phyloP scores from a whole-genome alignment of 768 basidiomycete species.

The Amanita muscaria region DNA sequence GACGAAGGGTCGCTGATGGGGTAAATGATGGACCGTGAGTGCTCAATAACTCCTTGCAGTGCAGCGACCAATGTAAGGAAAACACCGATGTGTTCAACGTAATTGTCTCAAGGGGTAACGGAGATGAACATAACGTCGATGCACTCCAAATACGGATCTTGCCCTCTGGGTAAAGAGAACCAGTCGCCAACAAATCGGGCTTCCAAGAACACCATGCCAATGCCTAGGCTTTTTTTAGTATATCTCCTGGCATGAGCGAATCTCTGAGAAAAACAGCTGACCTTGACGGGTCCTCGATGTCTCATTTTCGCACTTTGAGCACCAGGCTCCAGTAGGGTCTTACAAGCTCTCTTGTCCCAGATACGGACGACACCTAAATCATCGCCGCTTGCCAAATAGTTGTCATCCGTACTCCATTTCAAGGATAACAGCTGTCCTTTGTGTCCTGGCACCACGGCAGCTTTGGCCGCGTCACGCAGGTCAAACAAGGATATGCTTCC shows the following conservation, averaged over 20 bases:
- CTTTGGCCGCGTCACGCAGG: slow-evolving; percentile 15
- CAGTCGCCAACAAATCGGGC: slow-evolving; percentile 63
- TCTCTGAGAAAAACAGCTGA: slow-evolving; percentile 9
- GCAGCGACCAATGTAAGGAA: slow-evolving; percentile 74
- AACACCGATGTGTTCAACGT: slow-evolving; percentile 66
- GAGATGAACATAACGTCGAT: slow-evolving; percentile 22
- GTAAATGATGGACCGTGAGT: slow-evolving; percentile 62
- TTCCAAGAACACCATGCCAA: slow-evolving; percentile 88
- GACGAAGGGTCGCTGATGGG: slow-evolving; percentile 37
- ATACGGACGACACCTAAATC: slow-evolving; percentile 81
- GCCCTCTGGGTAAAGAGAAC: slow-evolving; percentile 70
- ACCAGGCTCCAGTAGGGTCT: slow-evolving; percentile 20
- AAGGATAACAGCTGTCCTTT: slow-evolving; percentile 69
- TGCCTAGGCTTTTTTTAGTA: slow-evolving; percentile 34
- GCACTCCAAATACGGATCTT: slow-evolving; percentile 65
- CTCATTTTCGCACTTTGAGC: slow-evolving; percentile 60
- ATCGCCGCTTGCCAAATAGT: slow-evolving; percentile 76
- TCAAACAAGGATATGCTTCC: slow-evolving; percentile 8
- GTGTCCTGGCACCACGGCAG: slow-evolving; percentile 33
- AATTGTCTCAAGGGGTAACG: slow-evolving; percentile 46
- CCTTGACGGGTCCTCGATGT: slow-evolving; percentile 60
- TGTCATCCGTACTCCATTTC: slow-evolving; percentile 68
- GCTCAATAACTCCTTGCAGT: slow-evolving; percentile 81
- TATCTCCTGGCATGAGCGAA: neutral
- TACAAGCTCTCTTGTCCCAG: slow-evolving; percentile 55